Percentiles rank a stretch among this genome's conserved stretches.
These are phyloP conservation scores for Polychaeton citri DNA, from an alignment of 2,329 filamentous ascomycete species.

Conservation along the genomic window DNA sequence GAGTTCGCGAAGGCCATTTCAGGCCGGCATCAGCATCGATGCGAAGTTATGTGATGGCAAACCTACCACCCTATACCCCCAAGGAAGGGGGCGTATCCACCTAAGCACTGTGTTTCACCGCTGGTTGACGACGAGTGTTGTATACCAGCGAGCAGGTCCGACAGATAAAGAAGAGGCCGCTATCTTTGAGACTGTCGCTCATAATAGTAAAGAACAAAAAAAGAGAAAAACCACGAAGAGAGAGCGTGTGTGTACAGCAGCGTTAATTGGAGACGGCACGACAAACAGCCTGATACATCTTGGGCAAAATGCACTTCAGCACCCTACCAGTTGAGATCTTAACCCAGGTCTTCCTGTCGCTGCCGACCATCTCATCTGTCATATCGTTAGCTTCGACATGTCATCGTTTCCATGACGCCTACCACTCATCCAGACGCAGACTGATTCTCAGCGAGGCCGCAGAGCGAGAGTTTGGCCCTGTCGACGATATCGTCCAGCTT, in stretches of 20 bases:
- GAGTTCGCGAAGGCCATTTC: no score
- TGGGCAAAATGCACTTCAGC: constrained; percentile 39
- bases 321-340: constrained; percentile 45
- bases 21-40: no score
- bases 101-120: not conserved
- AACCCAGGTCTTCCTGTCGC: constrained; percentile 42
- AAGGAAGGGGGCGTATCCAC: not conserved
- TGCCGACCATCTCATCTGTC: constrained; percentile 39
- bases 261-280: no score
- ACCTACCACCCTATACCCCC: not conserved
- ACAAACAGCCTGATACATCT: no score
- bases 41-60: no score
- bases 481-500: constrained; percentile 45
- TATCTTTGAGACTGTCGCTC: no score
- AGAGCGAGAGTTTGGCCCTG: constrained; percentile 44
- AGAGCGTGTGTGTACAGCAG: no score
- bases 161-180: no score
- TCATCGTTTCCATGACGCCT: constrained; percentile 40
- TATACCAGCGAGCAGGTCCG: no score
- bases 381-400: constrained; percentile 42
- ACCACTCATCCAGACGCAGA: constrained; percentile 40
- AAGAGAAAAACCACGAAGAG: no score
- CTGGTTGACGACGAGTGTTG: not conserved
- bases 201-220: no score
- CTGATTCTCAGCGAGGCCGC: constrained; percentile 40